These are phyloP conservation scores for Flaveria sonorensis DNA, from an alignment of 129 eudicot species.

Conservation along the genomic window DNA sequence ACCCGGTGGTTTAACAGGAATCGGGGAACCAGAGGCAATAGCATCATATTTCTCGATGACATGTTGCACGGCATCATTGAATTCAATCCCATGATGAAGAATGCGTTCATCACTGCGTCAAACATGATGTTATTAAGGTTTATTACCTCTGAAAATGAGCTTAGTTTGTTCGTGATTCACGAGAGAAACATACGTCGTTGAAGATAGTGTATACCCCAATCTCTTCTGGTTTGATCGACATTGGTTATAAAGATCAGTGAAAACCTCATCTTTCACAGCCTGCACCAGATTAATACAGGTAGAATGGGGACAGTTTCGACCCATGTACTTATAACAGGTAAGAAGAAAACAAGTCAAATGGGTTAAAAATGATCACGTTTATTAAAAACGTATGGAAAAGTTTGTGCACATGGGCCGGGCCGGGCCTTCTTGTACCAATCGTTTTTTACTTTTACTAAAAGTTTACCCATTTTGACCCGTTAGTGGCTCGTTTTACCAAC, in stretches of 20 bases:
- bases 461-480: too few relatives aligned
- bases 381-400: too few relatives aligned
- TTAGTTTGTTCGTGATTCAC: background rate
- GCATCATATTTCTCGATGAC: slow-evolving; percentile 83
- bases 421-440: too few relatives aligned
- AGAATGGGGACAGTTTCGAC: background rate
- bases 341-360: background rate
- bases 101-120: slow-evolving; percentile 79
- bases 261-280: slow-evolving; percentile 85
- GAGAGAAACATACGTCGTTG: slow-evolving; percentile 52
- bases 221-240: slow-evolving; percentile 93
- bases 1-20: slow-evolving; percentile 43
- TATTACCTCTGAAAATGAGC: background rate
- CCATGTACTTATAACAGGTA: background rate
- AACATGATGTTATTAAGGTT: background rate
- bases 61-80: slow-evolving; percentile 62
- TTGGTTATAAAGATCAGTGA: slow-evolving; percentile 73
- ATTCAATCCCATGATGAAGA: slow-evolving; percentile 71
- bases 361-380: too few relatives aligned
- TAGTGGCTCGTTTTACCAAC: too few relatives aligned
- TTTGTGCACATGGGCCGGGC: too few relatives aligned
- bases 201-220: slow-evolving; percentile 65
- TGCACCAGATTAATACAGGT: slow-evolving; percentile 21
- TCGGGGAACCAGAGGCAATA: slow-evolving; percentile 75
- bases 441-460: too few relatives aligned